Percentiles rank a stretch among this genome's conserved stretches.
phyloP scores from a whole-genome alignment of 2,329 filamentous ascomycete species.

The Penicillium sp. region DNA sequence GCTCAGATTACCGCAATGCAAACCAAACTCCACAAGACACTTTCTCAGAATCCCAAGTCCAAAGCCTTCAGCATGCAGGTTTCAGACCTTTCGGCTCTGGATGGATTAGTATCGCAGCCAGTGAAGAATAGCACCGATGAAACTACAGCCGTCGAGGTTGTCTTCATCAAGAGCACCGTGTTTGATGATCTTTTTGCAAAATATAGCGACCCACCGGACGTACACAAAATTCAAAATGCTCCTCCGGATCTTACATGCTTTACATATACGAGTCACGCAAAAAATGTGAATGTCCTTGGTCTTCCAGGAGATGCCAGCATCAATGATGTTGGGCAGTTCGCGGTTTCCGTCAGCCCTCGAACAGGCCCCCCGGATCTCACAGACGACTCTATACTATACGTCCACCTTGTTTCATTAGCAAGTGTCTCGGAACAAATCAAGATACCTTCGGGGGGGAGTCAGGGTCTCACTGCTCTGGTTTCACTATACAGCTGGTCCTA shows the following conservation, averaged over 20 bases:
- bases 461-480: neutral
- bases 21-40: neutral
- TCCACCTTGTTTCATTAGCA: neutral
- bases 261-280: constrained; percentile 12
- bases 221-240: neutral
- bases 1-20: neutral
- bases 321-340: constrained; percentile 7
- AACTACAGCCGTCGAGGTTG: neutral
- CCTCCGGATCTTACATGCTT: neutral
- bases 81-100: neutral
- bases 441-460: neutral
- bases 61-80: neutral
- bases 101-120: neutral
- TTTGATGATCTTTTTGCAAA: neutral
- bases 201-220: neutral
- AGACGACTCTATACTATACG: neutral
- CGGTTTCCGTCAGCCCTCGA: constrained; percentile 23
- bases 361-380: neutral
- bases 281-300: neutral
- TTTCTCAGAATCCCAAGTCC: neutral
- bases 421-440: neutral
- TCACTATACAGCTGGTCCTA: constrained; percentile 44
- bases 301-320: constrained; percentile 15
- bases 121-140: neutral
- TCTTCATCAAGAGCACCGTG: neutral